phyloP scores from a whole-genome alignment of 129 eudicot genomes.

The Kitagawia praeruptora region DNA sequence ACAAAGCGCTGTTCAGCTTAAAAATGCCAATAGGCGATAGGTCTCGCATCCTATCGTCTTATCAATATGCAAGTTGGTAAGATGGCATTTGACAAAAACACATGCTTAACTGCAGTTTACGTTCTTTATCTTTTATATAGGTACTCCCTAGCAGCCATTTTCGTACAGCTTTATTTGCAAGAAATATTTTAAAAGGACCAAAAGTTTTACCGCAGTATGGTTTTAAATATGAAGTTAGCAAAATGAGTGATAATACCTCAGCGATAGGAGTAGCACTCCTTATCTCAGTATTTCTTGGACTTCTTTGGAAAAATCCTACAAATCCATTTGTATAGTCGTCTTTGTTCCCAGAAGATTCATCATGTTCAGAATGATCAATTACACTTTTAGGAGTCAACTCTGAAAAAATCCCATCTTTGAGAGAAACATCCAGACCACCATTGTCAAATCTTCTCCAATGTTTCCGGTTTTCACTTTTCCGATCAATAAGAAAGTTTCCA shows the following conservation, averaged over 20 bases:
- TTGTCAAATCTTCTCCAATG: constrained; percentile 53
- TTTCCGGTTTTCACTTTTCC: constrained; percentile 49
- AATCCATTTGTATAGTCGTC: background rate
- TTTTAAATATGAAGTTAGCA: background rate
- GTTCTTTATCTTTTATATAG: background rate
- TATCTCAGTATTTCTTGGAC: constrained; percentile 19
- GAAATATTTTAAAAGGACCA: background rate
- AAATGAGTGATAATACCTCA: constrained; percentile 35
- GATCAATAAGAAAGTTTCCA: constrained; percentile 14
- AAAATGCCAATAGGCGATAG: background rate
- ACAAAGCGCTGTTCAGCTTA: background rate
- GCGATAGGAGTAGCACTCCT: constrained; percentile 76
- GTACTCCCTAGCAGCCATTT: background rate
- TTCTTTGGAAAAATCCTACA: constrained; percentile 41
- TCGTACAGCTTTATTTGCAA: background rate
- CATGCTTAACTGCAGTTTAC: background rate
- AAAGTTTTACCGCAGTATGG: background rate
- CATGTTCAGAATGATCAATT: constrained; percentile 29
- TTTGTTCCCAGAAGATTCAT: constrained; percentile 19
- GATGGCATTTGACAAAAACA: background rate
- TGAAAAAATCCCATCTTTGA: constrained; percentile 50
- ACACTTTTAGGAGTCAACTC: constrained; percentile 35
- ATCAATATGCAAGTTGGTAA: background rate
- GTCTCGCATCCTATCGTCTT: background rate
- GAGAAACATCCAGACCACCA: constrained; percentile 49